Base-by-base conservation (phyloP, 768 basidiomycete species). In the Terana coerulea region DNA sequence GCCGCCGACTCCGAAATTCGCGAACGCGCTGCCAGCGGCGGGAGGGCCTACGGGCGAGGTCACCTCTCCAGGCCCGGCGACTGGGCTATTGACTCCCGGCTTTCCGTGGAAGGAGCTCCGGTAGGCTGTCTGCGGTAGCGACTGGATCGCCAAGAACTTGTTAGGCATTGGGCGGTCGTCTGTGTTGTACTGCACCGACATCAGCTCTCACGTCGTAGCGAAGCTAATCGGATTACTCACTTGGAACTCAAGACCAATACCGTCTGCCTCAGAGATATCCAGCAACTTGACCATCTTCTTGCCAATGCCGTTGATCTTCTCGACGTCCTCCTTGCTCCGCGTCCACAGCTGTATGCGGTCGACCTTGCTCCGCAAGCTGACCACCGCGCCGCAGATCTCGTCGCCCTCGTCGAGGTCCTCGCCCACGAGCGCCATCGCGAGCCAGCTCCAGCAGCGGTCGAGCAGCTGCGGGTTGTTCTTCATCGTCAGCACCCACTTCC, bases 401-500 rank as follows among this genome's bases (percentile, higher is more conserved):
- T 82, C 93, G 47, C 88, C 75, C 63, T 88, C 84, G 61, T 80
- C 76, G 40, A 79, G 68, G 49, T 75, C 70, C 69, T 91, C 85
- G 6, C 91, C 94, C 9, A 97, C 88, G 11, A 97, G 78, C 3
- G 89, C 91, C 87, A 95, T 92, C 28, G 88, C 84, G 17, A 95
- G 74, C 83, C 91, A 93, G 41, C 76, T 77, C 93, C 94, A 97
- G 67, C 86, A 91, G 31, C 88, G 77, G 72, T 97, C 93, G 44
- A 95, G 72, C 59, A 93, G 66, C 41, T 69, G 68, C 3, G 90
- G 83, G 57, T 86, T 88, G 60, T 86, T 85, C 74, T 88, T 87
- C 86, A 95, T 91, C 61, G 91, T 91, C 51, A 98, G 68, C 17
- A 94, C 91, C 94, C 94, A 97, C 71, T 94, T 95, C 30, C 94